Base-by-base conservation (phyloP, 306 rosid genomes). In the barrel medic (Medicago truncatula) region DNA sequence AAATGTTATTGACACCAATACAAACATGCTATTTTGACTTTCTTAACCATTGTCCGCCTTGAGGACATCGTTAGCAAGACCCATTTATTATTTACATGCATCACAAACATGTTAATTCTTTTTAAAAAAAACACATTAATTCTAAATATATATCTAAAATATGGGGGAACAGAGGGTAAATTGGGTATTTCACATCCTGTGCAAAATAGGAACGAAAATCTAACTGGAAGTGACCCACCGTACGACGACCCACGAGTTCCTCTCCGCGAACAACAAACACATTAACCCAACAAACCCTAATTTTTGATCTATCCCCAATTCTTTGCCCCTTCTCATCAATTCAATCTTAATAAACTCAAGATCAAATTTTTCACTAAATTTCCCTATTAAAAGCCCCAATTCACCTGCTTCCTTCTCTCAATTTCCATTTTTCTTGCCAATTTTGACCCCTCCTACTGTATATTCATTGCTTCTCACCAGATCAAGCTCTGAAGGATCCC, bases 271-370 rank as follows among this genome's bases (percentile, higher is more conserved):
- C 53, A 83, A 80, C 89, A 53, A 77, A 67, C 78, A 68, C 52
- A 76, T 36, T 65, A 74, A 75, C 77, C 76, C 58, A 84, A 69
- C 85, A 78, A 90, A 84, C 93, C 96, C 96, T 87, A 88, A 84
- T 80, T 85, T 72, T 69, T 63, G 18, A 88, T 65, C 81, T 68
- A 9, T 61, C 49, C 78, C 74, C 62, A 84, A 75, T 78, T 75
- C 70, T 40, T 28, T 39, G 34, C 61, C 40, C 62, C 20, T 70
- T 73, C 81, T 46, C 82, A 47, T 31, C 63, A 18, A 50, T 28
- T 75, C 71, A 65, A 17, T 39, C 57, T 7, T 3, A 36, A 53
- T 15, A 64, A 44, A 76, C 16, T 31, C 85, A 60, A 73, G 31
- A 67, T 73, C 76, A 71, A 20, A 21, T 54, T 70, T 70, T 66